Evolutionary conservation across 108 stramenopile species (phyloP).

Genomic region (Epithemia pelagica): DNA sequence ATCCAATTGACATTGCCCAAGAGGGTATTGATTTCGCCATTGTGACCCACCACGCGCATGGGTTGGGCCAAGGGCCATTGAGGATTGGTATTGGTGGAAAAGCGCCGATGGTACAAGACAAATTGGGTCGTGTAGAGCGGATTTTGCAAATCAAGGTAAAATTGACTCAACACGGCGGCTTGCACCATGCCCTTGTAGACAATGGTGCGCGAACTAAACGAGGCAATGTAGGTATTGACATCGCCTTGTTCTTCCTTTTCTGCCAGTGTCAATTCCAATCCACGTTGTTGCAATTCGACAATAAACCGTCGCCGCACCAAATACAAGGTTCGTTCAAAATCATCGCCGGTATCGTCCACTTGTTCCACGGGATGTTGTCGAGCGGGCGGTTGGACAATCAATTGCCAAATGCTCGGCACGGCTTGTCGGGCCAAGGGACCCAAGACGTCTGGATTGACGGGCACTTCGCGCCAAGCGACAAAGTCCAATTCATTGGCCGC

Average conservation of each 20-base stretch:
- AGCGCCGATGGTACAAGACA: conserved; percentile 89
- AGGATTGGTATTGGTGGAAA: conserved; percentile 94
- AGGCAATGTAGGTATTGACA: conserved; percentile 77
- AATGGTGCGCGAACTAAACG: conserved; percentile 80
- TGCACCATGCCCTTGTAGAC: conserved; percentile 95
- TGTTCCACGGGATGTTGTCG: conserved; percentile 38
- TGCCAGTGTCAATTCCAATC: conserved; percentile 32
- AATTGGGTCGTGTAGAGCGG: conserved; percentile 82
- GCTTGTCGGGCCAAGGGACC: conserved; percentile 63
- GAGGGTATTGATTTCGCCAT: conserved; percentile 95
- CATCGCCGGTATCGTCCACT: conserved; percentile 69
- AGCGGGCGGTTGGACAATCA: conserved; percentile 86
- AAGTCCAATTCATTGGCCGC: conserved; percentile 75
- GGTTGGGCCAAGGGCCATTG: conserved; percentile 92
- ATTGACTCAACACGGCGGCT: conserved; percentile 68
- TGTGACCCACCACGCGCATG: conserved; percentile 92
- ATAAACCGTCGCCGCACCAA: conserved; percentile 78
- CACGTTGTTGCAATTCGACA: conserved; percentile 54
- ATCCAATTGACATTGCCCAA: conserved; percentile 96
- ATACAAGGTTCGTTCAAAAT: conserved; percentile 93
- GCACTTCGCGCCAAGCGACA: conserved; percentile 87
- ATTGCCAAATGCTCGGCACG: conserved; percentile 84
- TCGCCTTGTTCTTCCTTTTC: conserved; percentile 22
- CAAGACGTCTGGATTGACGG: conserved; percentile 59
- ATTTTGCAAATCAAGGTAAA: conserved; percentile 85